Base-by-base conservation (phyloP, 1,284 basidiomycete genomes). In the Boletus mariae region DNA sequence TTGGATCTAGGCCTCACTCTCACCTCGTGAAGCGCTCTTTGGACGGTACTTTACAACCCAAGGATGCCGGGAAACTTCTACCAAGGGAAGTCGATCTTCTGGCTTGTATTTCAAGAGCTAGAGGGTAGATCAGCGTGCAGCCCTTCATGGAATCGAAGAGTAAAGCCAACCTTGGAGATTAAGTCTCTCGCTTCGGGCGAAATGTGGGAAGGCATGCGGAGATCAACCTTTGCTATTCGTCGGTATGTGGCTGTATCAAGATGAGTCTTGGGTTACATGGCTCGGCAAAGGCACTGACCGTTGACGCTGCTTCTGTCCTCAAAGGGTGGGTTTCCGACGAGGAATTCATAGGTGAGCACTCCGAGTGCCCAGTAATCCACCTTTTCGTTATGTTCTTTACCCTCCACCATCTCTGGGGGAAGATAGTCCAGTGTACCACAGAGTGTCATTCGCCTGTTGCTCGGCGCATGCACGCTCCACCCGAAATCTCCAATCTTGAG, bases 401-500 rank as follows among this genome's bases (percentile, higher is more conserved):
- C 87, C 63, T 98, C 93, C 12, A 99, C 90, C 97, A 99, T 99
- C 76, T 99, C 97, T 12, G 97, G 97, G 0, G 97, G 95, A 1
- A 99, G 80, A 67, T 99, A 99, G 71, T 99, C 97, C 45, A 98
- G 75, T 4, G 97, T 99, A 4, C 96, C 96, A 64, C 95, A 98
- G 4, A 98, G 78, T 0, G 94, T 98, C 68, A 83, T 88, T 41
- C 94, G 75, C 58, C 93, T 76, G 69, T 94, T 92, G 0, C 92
- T 86, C 0, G 96, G 97, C 0, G 97, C 97, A 69, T 99, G 97
- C 3, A 99, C 96, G 65, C 90, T 94, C 96, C 97, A 99, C 7
- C 97, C 97, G 72, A 99, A 99, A 72, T 99, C 97, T 6, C 86
- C 97, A 59, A 99, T 98, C 80, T 99, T 99, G 59, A 99, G 78